Conservation (phyloP, 139 green algal species). For the Chlorokybus atmophyticus region DNA sequence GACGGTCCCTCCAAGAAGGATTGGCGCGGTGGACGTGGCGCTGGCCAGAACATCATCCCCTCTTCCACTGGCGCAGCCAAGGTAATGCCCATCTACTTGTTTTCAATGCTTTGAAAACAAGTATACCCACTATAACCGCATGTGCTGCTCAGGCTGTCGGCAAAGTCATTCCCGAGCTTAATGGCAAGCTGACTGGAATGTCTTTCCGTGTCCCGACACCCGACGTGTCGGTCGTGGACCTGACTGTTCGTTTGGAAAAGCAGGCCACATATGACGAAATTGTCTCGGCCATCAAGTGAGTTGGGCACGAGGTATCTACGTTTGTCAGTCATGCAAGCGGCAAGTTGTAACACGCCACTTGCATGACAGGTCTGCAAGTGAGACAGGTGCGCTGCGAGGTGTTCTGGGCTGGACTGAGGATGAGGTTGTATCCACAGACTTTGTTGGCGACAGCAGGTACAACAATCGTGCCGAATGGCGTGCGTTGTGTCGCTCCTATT, state of each 20-base stretch:
- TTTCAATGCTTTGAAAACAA: too few relatives aligned
- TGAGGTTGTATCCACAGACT: constrained; percentile 79
- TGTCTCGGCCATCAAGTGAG: constrained; percentile 64
- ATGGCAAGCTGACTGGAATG: constrained; percentile 96
- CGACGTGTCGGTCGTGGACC: constrained; percentile 88
- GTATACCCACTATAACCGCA: too few relatives aligned
- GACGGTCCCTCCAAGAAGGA: constrained; percentile 89
- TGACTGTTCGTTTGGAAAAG: constrained; percentile 77
- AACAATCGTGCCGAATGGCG: too few relatives aligned
- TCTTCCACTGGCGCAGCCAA: constrained; percentile 89
- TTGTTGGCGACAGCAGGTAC: constrained; percentile 49
- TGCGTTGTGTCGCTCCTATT: too few relatives aligned
- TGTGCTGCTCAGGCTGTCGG: constrained; percentile 27
- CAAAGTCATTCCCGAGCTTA: constrained; percentile 79
- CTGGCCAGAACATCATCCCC: constrained; percentile 88
- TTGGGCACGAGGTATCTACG: constrained; percentile 9
- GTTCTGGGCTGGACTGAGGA: constrained; percentile 80
- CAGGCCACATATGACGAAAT: constrained; percentile 75
- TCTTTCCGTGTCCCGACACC: constrained; percentile 85
- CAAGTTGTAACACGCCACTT: not conserved
- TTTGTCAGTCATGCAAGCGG: too few relatives aligned
- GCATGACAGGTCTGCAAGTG: not conserved
- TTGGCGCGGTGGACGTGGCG: constrained; percentile 79
- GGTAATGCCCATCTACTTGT: too few relatives aligned
- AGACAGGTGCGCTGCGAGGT: constrained; percentile 52